Conservation (phyloP, 345 rosid species). For the Durio zibethinus region DNA sequence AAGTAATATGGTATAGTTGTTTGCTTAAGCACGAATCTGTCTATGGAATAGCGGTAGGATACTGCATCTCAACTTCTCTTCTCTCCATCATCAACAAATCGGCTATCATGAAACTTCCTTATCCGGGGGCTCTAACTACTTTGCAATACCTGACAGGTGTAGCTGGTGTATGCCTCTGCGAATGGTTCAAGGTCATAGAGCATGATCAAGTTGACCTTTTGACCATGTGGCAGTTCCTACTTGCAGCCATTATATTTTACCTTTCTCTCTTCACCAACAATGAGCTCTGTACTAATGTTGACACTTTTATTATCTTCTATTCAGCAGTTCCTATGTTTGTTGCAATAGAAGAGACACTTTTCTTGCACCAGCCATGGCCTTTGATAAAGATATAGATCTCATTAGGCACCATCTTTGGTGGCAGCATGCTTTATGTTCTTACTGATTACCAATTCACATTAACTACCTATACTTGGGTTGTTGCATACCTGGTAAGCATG, state of each 20-base stretch:
- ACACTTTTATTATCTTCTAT: constrained; percentile 91
- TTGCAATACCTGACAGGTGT: constrained; percentile 87
- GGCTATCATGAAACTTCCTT: constrained; percentile 96
- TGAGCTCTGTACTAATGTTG: constrained; percentile 97
- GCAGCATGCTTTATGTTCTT: constrained; percentile 77
- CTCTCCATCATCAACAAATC: constrained; percentile 97
- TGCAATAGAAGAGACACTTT: constrained; percentile 85
- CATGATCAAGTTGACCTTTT: constrained; percentile 60
- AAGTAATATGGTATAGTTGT: neutral
- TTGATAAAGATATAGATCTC: constrained; percentile 76
- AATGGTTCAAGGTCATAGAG: constrained; percentile 59
- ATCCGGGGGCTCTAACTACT: constrained; percentile 93
- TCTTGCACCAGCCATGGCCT: constrained; percentile 90
- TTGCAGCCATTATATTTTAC: constrained; percentile 90
- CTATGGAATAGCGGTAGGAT: constrained; percentile 84
- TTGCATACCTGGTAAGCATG: constrained; percentile 88
- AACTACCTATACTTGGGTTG: constrained; percentile 85
- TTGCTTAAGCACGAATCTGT: constrained; percentile 21
- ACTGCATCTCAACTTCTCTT: constrained; percentile 89
- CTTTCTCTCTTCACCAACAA: constrained; percentile 92
- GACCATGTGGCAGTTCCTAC: constrained; percentile 95
- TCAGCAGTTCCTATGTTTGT: constrained; percentile 90
- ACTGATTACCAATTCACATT: constrained; percentile 88
- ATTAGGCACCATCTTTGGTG: constrained; percentile 73
- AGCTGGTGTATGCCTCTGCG: constrained; percentile 67